Evolutionary conservation across 306 rosid genomes (phyloP), one percentile per base, ranked within the genome.

Genomic region (Heteromeles arbutifolia): DNA sequence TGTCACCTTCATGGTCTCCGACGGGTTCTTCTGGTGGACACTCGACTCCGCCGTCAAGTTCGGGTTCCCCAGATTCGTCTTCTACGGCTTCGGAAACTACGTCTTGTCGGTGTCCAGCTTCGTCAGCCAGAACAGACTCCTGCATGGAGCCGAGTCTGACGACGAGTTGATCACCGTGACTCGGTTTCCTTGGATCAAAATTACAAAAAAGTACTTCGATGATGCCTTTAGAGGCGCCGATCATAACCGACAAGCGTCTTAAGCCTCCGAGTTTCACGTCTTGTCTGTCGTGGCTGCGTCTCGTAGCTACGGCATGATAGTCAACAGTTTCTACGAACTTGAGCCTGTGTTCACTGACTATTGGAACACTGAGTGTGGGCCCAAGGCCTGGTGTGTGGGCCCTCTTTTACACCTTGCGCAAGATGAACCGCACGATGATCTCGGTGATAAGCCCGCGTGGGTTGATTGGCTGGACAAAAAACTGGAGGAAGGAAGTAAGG

Each of bases 11-110:
- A 13, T 88, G 18, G 71, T 88, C 73, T 81, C 92, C 31, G 89
- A 88, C 53, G 72, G 72, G 21, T 88, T 85, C 67, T 80, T 88
- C 26, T 84, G 88, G 89, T 85, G 89, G 88, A 85, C 92, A 1
- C 39, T 58, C 1, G 84, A 85, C 17, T 83, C 85, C 0, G 86
- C 92, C 19, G 18, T 73, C 63, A 82, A 84, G 56, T 70, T 88
- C 10, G 18, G 44, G 7, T 54, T 85, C 62, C 87, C 85, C 0
- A 25, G 85, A 11, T 62, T 79, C n/a, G 67, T 56, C 2, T 88
- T 43, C 50, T 43, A 13, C 59, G 92, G 88, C 11, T 79, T 69
- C 81, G 18, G 76, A 32, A 39, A 6, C 69, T 82, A 81, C 65
- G 11, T 67, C 62, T 0, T 0, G 2, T 61, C n/a, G n/a, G n/a